Conservation (phyloP, 2,329 filamentous ascomycete species). For the Cordyceps tenuipes region DNA sequence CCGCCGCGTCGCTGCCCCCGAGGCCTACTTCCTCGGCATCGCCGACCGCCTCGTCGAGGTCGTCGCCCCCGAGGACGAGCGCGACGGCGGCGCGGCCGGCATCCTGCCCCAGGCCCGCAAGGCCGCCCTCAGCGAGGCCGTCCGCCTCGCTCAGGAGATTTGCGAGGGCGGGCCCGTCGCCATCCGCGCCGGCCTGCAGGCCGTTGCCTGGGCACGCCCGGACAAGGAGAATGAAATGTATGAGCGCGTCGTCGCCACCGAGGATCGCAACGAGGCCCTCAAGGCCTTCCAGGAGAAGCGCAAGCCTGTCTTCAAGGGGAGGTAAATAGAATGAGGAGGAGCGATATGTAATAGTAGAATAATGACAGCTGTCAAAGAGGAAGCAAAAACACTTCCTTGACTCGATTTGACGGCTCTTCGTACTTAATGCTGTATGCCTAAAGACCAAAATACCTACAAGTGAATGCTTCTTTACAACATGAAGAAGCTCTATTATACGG, state of each 20-base stretch:
- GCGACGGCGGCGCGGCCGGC: constrained; percentile 23
- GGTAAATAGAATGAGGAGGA: constrained; percentile 25
- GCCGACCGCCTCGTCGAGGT: constrained; percentile 87
- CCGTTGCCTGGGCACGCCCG: constrained; percentile 65
- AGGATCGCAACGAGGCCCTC: constrained; percentile 83
- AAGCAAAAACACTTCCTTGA: neutral
- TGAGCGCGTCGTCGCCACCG: constrained; percentile 69
- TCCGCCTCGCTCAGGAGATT: constrained; percentile 73
- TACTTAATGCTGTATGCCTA: neutral
- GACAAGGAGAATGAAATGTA: constrained; percentile 83
- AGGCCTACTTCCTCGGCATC: constrained; percentile 86
- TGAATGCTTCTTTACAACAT: neutral
- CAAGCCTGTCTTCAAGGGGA: constrained; percentile 49
- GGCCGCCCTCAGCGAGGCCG: constrained; percentile 64
- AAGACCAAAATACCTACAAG: neutral
- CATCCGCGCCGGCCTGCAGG: constrained; percentile 68
- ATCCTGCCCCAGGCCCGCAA: constrained; percentile 53
- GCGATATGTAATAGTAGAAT: neutral
- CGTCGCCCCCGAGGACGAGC: constrained; percentile 45
- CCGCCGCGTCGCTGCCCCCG: constrained; percentile 69
- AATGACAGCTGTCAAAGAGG: neutral
- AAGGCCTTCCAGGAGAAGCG: constrained; percentile 67
- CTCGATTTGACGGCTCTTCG: neutral
- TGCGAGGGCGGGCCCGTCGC: constrained; percentile 86
- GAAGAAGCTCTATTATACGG: constrained; percentile 1